Conservation (phyloP, 768 basidiomycete species). For the Hericium rajendrae region DNA sequence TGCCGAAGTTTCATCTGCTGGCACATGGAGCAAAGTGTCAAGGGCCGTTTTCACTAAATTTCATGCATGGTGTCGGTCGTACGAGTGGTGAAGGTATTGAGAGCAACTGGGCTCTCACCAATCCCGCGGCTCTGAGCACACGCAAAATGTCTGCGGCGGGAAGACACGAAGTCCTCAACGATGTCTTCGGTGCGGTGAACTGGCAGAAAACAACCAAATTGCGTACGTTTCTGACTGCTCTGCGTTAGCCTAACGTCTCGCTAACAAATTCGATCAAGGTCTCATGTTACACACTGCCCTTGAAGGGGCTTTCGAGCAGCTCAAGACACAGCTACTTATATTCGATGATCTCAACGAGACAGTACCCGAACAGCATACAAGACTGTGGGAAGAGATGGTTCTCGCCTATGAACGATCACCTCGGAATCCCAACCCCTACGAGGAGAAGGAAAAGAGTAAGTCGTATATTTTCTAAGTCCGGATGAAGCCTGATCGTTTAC, state of each 20-base stretch:
- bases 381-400: not conserved
- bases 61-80: not conserved
- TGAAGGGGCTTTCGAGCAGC: not conserved
- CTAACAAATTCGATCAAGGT: not conserved
- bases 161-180: slow-evolving; percentile 9
- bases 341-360: not conserved
- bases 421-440: not conserved
- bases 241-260: not conserved
- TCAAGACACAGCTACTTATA: not conserved
- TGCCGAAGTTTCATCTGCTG: slow-evolving; percentile 11
- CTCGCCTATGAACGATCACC: not conserved
- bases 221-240: not conserved
- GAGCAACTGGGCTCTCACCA: slow-evolving; percentile 10
- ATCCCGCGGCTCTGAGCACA: slow-evolving; percentile 2
- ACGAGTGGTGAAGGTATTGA: slow-evolving; percentile 16
- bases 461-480: not conserved
- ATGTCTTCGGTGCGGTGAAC: not conserved
- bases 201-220: slow-evolving; percentile 2
- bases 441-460: not conserved
- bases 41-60: slow-evolving; percentile 9
- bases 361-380: not conserved
- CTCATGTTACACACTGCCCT: not conserved
- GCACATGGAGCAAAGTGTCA: slow-evolving; percentile 13
- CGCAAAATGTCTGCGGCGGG: slow-evolving; percentile 9
- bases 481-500: not conserved